Percentiles rank a stretch among this genome's conserved stretches.
These are phyloP conservation scores for Syzygium malaccense DNA, from an alignment of 441 rosid species.

Conservation along the genomic window DNA sequence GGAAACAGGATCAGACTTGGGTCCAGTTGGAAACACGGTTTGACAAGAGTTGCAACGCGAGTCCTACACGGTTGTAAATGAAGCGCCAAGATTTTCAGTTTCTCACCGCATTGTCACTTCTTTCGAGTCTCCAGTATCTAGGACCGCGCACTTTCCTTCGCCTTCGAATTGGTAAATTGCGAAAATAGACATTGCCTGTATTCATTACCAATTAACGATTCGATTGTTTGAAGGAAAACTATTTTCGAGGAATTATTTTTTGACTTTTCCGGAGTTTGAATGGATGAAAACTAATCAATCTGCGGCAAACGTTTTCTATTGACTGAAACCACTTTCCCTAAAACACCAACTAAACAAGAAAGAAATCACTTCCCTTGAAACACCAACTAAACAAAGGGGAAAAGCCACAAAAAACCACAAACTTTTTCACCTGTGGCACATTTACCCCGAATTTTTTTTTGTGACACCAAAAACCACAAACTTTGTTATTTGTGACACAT, in stretches of 20 bases:
- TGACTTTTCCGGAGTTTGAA: not conserved
- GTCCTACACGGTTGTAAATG: not conserved
- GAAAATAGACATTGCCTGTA: not conserved
- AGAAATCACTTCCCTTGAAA: not conserved
- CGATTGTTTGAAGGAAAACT: no score
- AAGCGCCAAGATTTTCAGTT: not conserved
- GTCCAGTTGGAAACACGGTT: not conserved
- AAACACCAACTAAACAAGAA: no score
- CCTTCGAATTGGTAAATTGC: not conserved
- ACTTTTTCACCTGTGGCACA: no score
- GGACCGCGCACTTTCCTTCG: not conserved
- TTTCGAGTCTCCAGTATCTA: not conserved
- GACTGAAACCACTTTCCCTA: accelerated
- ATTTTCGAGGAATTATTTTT: not conserved
- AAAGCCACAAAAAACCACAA: no score
- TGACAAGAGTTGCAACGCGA: not conserved
- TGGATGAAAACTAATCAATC: accelerated
- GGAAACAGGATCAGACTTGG: no score
- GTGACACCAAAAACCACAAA: no score
- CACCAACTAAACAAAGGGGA: accelerated
- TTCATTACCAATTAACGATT: accelerated
- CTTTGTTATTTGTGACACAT: no score
- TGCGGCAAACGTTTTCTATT: accelerated
- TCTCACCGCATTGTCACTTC: not conserved
- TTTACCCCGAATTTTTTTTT: no score